Evolutionary conservation across 345 rosid genomes (phyloP).

Genomic region (Viola odorata): DNA sequence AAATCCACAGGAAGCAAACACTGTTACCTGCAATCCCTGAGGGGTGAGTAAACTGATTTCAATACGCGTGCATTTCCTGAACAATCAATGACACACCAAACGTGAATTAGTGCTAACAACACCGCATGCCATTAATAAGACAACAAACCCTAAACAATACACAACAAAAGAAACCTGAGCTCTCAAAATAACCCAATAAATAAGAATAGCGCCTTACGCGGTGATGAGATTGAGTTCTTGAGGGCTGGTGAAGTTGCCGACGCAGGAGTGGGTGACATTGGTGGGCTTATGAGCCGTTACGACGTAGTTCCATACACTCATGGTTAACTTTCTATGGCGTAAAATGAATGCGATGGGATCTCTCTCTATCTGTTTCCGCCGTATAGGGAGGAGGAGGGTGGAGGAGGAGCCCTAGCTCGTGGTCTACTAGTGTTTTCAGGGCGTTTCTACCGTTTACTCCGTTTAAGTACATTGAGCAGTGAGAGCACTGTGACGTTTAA

Average conservation of each 20-base stretch:
- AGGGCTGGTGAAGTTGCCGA: slow-evolving; percentile 90
- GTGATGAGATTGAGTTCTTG: slow-evolving; percentile 91
- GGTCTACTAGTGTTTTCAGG: no score
- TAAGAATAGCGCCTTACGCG: slow-evolving; percentile 38
- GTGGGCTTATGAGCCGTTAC: slow-evolving; percentile 70
- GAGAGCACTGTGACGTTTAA: no score
- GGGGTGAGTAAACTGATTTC: slow-evolving; percentile 80
- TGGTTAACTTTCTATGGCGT: background rate
- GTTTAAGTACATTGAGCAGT: no score
- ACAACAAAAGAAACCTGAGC: background rate
- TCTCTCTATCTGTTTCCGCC: no score
- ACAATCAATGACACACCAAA: slow-evolving; percentile 4
- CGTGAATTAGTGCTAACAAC: background rate
- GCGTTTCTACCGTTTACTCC: no score
- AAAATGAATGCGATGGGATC: no score
- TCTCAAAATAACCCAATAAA: background rate
- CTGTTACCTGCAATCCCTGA: slow-evolving; percentile 76
- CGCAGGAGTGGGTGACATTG: slow-evolving; percentile 87
- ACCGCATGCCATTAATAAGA: background rate
- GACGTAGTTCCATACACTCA: slow-evolving; percentile 54
- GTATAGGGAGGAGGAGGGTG: no score
- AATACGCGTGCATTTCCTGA: slow-evolving; percentile 88
- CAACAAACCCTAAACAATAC: background rate
- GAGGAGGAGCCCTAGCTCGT: no score
- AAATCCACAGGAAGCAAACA: slow-evolving; percentile 1